Evolutionary conservation across 805 yeast species (phyloP).

Genomic region (Jamesozyma rosinii): DNA sequence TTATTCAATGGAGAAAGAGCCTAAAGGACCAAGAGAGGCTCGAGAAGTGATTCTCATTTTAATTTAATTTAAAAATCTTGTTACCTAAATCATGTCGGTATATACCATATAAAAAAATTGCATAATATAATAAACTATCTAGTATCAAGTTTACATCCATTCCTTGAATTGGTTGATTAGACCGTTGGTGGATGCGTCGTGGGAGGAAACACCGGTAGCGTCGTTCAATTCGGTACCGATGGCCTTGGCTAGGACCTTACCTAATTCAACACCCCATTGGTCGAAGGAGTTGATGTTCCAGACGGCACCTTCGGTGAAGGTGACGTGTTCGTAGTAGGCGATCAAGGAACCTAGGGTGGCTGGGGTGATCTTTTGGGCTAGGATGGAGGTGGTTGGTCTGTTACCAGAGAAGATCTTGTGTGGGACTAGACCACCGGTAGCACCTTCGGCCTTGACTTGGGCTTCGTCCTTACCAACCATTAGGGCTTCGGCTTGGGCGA

Average conservation of each 20-base stretch:
- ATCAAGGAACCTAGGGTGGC: slow-evolving; percentile 92
- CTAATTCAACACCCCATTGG: slow-evolving; percentile 99
- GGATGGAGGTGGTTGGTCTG: slow-evolving; percentile 96
- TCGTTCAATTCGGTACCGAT: slow-evolving; percentile 83
- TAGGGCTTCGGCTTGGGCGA: slow-evolving; percentile 96
- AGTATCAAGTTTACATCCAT: slow-evolving; percentile 43
- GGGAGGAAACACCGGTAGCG: slow-evolving; percentile 46
- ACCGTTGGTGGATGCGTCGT: slow-evolving; percentile 86
- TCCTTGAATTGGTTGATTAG: slow-evolving; percentile 91
- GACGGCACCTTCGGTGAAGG: slow-evolving; percentile 96
- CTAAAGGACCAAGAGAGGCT: too few species aligned
- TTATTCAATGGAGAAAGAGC: too few species aligned
- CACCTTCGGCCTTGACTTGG: slow-evolving; percentile 82
- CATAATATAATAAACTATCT: too few species aligned
- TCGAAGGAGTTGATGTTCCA: slow-evolving; percentile 99
- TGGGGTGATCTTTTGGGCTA: slow-evolving; percentile 85
- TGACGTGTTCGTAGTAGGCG: slow-evolving; percentile 94
- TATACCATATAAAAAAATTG: too few species aligned
- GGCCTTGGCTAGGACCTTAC: slow-evolving; percentile 93
- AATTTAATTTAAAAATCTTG: too few species aligned
- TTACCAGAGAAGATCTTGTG: slow-evolving; percentile 96
- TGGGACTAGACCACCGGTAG: slow-evolving; percentile 75
- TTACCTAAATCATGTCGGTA: too few species aligned
- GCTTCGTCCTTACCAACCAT: slow-evolving; percentile 89
- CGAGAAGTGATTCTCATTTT: too few species aligned